phyloP scores from a whole-genome alignment of 495 filamentous ascomycete species.

The Schizothecium vesticola region DNA sequence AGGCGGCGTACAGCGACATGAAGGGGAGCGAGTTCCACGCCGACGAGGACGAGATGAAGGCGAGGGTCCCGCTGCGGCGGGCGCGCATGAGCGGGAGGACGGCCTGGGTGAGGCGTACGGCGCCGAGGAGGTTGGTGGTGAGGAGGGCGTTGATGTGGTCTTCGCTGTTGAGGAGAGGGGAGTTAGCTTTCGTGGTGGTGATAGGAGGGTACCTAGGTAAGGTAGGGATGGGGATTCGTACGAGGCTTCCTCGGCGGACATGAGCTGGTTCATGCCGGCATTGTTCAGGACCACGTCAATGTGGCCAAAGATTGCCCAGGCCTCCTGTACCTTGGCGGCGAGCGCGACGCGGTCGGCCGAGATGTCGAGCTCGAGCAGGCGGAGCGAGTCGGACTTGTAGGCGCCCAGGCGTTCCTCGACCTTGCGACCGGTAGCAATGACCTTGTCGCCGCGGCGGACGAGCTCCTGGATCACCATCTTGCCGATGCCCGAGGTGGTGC shows the following conservation, averaged over 20 bases:
- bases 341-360: slow-evolving; percentile 23
- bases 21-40: slow-evolving; percentile 37
- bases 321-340: slow-evolving; percentile 12
- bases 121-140: slow-evolving; percentile 35
- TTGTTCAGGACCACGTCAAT: slow-evolving; percentile 33
- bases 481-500: slow-evolving; percentile 27
- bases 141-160: slow-evolving; percentile 37
- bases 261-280: slow-evolving; percentile 22
- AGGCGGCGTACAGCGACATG: slow-evolving; percentile 38
- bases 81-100: slow-evolving; percentile 29
- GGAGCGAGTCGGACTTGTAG: slow-evolving; percentile 16
- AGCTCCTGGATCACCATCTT: slow-evolving; percentile 34
- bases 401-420: slow-evolving; percentile 23
- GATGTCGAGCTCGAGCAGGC: slow-evolving; percentile 40
- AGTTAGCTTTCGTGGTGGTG: too few species aligned
- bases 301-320: slow-evolving; percentile 25
- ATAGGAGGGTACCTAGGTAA: too few species aligned
- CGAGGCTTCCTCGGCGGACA: slow-evolving; percentile 24
- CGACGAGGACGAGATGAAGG: slow-evolving; percentile 32
- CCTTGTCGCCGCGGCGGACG: slow-evolving; percentile 42
- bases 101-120: slow-evolving; percentile 28
- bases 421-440: slow-evolving; percentile 40
- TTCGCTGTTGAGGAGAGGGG: too few species aligned
- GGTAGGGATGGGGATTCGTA: too few species aligned
- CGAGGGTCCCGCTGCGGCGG: slow-evolving; percentile 13